Base-by-base conservation (phyloP, 1,284 basidiomycete species). In the Boletus semigastroideus region DNA sequence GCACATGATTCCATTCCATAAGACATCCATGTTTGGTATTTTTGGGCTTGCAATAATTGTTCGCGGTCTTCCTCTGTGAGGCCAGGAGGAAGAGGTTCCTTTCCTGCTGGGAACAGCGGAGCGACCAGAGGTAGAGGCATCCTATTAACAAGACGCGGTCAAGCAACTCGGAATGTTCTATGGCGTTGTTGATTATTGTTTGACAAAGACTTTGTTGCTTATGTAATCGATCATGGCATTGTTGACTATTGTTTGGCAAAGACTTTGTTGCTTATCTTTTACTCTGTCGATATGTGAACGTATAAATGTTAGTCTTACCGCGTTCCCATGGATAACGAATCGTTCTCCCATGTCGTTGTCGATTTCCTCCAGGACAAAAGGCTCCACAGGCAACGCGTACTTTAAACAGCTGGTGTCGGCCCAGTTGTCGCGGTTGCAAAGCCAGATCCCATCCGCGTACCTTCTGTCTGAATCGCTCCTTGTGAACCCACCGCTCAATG, bases 1-100 rank as follows among this genome's bases (percentile, higher is more conserved):
- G 83, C 80, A 72, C 94, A 98, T 16, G 87, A 92, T 70, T 94
- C 91, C 84, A 89, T 88, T 40, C 80, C 87, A 66, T 76, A 73
- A 2, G 72, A 65, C 71, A 89, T 86, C 67, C 79, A 86, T 59
- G 80, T 74, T 65, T 90, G 83, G 75, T 86, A 93, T 68, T 88
- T 87, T 66, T 86, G 79, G 59, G 83, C 80, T 69, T 94, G 83
- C 53, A 81, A 69, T 49, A 84, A 71, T 49, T 84, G 78, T 11
- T 75, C 77, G 25, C 89, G 79, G 67, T 97, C 93, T 48, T 90
- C 87, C 64, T 93, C 89, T 1, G 86, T 84, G 50, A 87, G 72
- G 8, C 94, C 93, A 33, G 89, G 83, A 8, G 93, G 92, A 19
- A 94, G 74, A 33, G 88, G 89, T 67, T 90, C 88, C 67, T 82